Base-by-base conservation (phyloP, 2,329 filamentous ascomycete genomes). In the Fusarium sacchari region DNA sequence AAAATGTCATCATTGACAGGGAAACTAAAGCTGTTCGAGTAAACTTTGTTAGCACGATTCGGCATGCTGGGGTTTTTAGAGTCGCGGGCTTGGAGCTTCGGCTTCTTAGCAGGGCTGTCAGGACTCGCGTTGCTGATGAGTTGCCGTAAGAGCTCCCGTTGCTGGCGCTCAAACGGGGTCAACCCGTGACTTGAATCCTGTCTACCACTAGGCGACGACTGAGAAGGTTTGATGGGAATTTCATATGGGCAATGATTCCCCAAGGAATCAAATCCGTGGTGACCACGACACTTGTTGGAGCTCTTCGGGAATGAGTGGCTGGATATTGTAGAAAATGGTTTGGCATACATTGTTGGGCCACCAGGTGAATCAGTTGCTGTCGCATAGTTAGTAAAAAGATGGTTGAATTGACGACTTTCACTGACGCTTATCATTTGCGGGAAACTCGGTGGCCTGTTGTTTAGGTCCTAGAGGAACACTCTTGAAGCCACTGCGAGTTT, bases 11-110 rank as follows among this genome's bases (percentile, higher is more conserved):
- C 81, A 67, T 85, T 81, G 64, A 84, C 71, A 40, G 84, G 78
- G 63, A 90, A 85, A 53, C 81, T 84, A 77, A 90, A 90, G 81
- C 89, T 91, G 82, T 76, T 69, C 44, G 74, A 74, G 65, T 60
- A 65, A 73, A 47, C 50, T 66, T 72, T 74, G 81, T 87, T 71
- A 85, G 77, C 77, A 65, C 37, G 26, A n/a, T 72, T 76, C 69
- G 53, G 58, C 24, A 44, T 53, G 40, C 47, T 20, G 36, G 46
- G 42, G 24, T 37, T 22, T 26, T 69, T 39, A 43, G 28, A 40
- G 28, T 49, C 69, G 49, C 42, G 47, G 39, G 49, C 14, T 53
- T 50, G 47, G 12, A 58, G 57, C 34, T 60, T 65, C 69, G 58
- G 64, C 40, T 74, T 71, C 60, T 74, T 69, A 37, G 52, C 28